Evolutionary conservation across 2,329 filamentous ascomycete species (phyloP).

Genomic region (Aspergillus calidoustus): DNA sequence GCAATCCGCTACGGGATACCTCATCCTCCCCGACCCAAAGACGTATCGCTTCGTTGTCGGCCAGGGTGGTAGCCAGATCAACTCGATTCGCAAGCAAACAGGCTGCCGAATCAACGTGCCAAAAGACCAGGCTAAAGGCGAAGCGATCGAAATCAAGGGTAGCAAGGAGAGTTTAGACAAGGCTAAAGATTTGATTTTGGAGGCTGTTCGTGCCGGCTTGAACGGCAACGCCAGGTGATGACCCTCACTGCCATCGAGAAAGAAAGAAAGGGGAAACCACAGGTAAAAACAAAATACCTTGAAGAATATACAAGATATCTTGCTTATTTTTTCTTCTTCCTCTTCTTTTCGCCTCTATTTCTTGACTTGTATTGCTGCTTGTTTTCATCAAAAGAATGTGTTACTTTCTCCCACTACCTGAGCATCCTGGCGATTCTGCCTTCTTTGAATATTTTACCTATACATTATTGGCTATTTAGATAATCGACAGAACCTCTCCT

Average conservation of each 20-base stretch:
- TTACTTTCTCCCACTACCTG: conserved; percentile 7
- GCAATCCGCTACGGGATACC: conserved; percentile 73
- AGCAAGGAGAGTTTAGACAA: conserved; percentile 78
- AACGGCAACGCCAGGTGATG: conserved; percentile 27
- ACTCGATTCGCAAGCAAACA: conserved; percentile 87
- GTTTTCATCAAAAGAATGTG: conserved; percentile 17
- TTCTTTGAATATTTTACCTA: conserved; percentile 8
- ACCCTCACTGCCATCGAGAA: not conserved
- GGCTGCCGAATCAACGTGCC: conserved; percentile 94
- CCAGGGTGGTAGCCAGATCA: conserved; percentile 86
- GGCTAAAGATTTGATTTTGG: conserved; percentile 86
- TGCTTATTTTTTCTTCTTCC: conserved; percentile 15
- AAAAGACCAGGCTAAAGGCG: conserved; percentile 71
- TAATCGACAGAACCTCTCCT: conserved; percentile 7
- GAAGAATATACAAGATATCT: conserved; percentile 13
- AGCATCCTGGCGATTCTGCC: conserved; percentile 15
- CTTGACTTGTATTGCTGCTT: conserved; percentile 13
- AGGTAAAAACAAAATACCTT: not conserved
- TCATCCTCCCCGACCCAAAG: conserved; percentile 85
- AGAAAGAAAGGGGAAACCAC: not conserved
- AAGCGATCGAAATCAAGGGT: conserved; percentile 90
- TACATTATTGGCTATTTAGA: conserved; percentile 14
- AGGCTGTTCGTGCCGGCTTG: conserved; percentile 66
- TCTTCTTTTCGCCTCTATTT: conserved; percentile 10
- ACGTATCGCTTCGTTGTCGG: conserved; percentile 92